Conservation (phyloP, 352 stramenopile species). For the Phytopythium vexans region DNA sequence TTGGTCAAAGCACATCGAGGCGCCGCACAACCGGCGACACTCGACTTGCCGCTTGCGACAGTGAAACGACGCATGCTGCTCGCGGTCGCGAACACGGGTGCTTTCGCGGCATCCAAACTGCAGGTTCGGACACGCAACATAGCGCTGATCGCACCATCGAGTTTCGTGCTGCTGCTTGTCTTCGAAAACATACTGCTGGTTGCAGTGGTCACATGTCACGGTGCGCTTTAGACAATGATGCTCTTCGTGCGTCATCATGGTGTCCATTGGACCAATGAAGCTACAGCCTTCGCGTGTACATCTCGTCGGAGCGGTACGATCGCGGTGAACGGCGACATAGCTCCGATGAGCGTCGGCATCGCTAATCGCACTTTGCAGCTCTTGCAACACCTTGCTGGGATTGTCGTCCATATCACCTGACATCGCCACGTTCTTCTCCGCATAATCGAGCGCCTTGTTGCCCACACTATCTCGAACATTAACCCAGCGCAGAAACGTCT, state of each 20-base stretch:
- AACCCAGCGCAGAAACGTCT: slow-evolving; percentile 41
- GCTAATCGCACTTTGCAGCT: slow-evolving; percentile 31
- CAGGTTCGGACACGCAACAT: slow-evolving; percentile 47
- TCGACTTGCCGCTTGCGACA: slow-evolving; percentile 51
- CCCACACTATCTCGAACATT: slow-evolving; percentile 22
- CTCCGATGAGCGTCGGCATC: slow-evolving; percentile 42
- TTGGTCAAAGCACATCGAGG: slow-evolving; percentile 35
- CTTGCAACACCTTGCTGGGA: slow-evolving; percentile 20
- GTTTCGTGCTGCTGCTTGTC: slow-evolving; percentile 27
- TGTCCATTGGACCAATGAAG: slow-evolving; percentile 48
- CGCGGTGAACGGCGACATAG: slow-evolving; percentile 49
- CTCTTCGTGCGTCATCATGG: slow-evolving; percentile 53
- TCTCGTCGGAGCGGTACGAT: slow-evolving; percentile 32
- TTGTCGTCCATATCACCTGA: neutral
- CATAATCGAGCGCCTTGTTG: slow-evolving; percentile 32
- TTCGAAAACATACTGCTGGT: slow-evolving; percentile 29
- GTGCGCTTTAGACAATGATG: slow-evolving; percentile 51
- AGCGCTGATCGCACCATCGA: slow-evolving; percentile 26
- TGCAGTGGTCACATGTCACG: slow-evolving; percentile 55
- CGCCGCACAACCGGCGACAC: slow-evolving; percentile 52
- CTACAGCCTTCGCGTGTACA: slow-evolving; percentile 44
- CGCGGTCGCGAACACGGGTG: slow-evolving; percentile 30
- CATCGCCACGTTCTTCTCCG: slow-evolving; percentile 11
- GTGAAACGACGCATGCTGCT: slow-evolving; percentile 40
- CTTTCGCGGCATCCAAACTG: slow-evolving; percentile 46